Percentiles rank a stretch among this genome's conserved stretches.
Evolutionary conservation across 495 filamentous ascomycete species (phyloP).

Genomic region (Hypoxylon crocopeplum): DNA sequence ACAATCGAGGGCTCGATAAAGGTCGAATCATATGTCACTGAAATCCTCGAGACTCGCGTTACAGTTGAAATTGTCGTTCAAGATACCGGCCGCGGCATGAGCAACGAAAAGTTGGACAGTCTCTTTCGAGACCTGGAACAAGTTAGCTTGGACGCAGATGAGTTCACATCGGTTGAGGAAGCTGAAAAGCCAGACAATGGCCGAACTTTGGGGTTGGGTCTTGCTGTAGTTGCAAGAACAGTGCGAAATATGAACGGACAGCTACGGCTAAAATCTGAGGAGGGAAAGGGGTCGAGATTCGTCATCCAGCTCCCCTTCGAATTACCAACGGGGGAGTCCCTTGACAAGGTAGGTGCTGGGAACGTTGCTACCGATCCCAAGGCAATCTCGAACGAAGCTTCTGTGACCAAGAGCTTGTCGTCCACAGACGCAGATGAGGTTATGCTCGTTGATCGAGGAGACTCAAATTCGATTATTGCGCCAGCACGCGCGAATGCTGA

Average conservation of each 20-base stretch:
- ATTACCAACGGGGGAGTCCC: constrained; percentile 57
- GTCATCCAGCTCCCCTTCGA: constrained; percentile 74
- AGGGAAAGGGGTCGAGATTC: constrained; percentile 85
- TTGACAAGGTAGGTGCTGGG: constrained; percentile 25
- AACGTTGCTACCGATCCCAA: constrained; percentile 20
- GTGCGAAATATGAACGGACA: constrained; percentile 92
- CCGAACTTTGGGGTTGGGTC: constrained; percentile 75
- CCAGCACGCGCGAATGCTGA: constrained; percentile 17
- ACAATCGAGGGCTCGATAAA: constrained; percentile 73
- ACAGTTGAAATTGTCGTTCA: constrained; percentile 76
- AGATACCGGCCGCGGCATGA: constrained; percentile 86
- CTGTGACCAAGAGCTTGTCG: constrained; percentile 42
- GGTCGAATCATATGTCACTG: constrained; percentile 68
- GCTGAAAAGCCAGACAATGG: constrained; percentile 40
- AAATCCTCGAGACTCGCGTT: constrained; percentile 52
- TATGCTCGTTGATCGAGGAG: constrained; percentile 60
- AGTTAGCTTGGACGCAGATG: constrained; percentile 67
- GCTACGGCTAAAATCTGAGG: constrained; percentile 83
- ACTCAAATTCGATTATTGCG: constrained; percentile 24
- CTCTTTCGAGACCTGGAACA: constrained; percentile 91
- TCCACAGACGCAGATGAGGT: constrained; percentile 58
- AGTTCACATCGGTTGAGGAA: constrained; percentile 41
- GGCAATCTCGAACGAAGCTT: constrained; percentile 25
- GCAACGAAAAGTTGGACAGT: constrained; percentile 69
- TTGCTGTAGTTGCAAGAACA: constrained; percentile 85